These are phyloP conservation scores for Colletotrichum tropicicola DNA, from an alignment of 2,329 filamentous ascomycete species.

Conservation along the genomic window DNA sequence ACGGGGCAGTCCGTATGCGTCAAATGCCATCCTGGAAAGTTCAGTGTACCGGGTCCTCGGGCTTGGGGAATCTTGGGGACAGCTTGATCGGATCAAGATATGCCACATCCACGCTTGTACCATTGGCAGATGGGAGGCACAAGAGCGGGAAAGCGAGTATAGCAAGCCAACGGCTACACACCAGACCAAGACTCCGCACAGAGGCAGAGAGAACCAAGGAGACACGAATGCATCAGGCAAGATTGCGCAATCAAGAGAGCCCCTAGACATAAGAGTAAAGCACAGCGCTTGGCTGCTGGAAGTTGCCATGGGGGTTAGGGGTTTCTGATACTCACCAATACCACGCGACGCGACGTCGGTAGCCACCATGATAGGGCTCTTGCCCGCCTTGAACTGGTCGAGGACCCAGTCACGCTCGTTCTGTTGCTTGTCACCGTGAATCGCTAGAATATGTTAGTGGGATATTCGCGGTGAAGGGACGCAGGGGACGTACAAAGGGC, in stretches of 20 bases:
- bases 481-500: slow-evolving; percentile 80
- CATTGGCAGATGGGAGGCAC: slow-evolving; percentile 66
- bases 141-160: slow-evolving; percentile 81
- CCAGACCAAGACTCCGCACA: slow-evolving; percentile 88
- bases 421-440: slow-evolving; percentile 99
- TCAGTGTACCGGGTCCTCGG: slow-evolving; percentile 65
- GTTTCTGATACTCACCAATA: slow-evolving; percentile 92
- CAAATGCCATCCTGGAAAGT: slow-evolving; percentile 63
- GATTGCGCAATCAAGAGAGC: slow-evolving; percentile 88
- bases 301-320: slow-evolving; percentile 58
- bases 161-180: slow-evolving; percentile 72
- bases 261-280: slow-evolving; percentile 94
- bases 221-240: slow-evolving; percentile 89
- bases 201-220: slow-evolving; percentile 75
- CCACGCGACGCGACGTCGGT: slow-evolving; percentile 99
- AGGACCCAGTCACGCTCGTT: slow-evolving; percentile 99
- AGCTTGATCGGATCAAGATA: slow-evolving; percentile 82
- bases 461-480: slow-evolving; percentile 35
- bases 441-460: slow-evolving; percentile 68
- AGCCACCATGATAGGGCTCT: slow-evolving; percentile 99
- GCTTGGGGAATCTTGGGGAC: slow-evolving; percentile 66
- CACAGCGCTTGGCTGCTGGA: slow-evolving; percentile 73
- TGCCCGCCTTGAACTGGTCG: slow-evolving; percentile 99
- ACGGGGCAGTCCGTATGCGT: slow-evolving; percentile 69
- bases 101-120: slow-evolving; percentile 84